Evolutionary conservation across 352 stramenopile genomes (phyloP).

Genomic region (Pythium pyrilobum): DNA sequence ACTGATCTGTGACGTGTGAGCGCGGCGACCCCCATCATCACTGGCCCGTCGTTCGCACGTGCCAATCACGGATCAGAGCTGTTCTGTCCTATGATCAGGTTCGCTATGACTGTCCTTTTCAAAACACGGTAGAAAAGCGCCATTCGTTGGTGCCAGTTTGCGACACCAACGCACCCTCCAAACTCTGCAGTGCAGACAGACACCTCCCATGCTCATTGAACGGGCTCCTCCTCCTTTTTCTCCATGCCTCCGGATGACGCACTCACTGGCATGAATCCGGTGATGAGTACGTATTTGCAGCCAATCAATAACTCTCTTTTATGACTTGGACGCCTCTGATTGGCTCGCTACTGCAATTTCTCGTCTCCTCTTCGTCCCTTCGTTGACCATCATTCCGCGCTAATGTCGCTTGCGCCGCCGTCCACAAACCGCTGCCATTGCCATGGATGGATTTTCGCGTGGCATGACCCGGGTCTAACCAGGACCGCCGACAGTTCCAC

Average conservation of each 20-base stretch:
- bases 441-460: no score
- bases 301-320: background rate
- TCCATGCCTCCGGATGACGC: slow-evolving; percentile 14
- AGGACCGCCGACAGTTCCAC: background rate
- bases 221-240: slow-evolving; percentile 3
- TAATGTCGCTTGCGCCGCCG: slow-evolving; percentile 3
- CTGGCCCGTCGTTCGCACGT: slow-evolving; percentile 2
- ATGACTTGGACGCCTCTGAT: slow-evolving; percentile 2
- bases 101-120: no score
- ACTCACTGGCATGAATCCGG: background rate
- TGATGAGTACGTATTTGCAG: slow-evolving; percentile 9
- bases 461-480: background rate
- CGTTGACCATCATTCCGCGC: slow-evolving; percentile 6
- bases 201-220: background rate
- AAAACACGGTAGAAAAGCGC: background rate
- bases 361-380: slow-evolving; percentile 7
- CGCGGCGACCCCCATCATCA: background rate
- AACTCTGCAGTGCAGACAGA: no score
- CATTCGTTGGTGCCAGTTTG: background rate
- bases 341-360: slow-evolving; percentile 16
- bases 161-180: no score
- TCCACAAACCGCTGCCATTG: no score
- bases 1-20: slow-evolving; percentile 6
- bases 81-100: no score
- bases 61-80: slow-evolving; percentile 8